phyloP scores from a whole-genome alignment of 352 stramenopile species.

The Plasmopara muralis region DNA sequence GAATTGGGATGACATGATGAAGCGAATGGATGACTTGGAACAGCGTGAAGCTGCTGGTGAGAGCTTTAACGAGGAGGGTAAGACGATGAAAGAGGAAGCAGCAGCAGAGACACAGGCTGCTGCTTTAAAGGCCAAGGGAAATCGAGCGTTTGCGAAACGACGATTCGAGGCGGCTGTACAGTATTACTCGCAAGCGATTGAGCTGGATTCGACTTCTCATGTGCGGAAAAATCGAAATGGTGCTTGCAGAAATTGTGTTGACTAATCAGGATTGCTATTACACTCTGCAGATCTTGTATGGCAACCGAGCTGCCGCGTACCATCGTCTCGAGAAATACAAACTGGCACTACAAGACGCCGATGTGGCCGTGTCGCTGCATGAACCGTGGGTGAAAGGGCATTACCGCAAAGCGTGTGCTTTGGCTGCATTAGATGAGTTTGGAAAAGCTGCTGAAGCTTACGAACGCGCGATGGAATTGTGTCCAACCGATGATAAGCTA shows the following conservation, averaged over 20 bases:
- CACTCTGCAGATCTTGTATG: conserved; percentile 59
- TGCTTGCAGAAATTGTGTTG: neutral
- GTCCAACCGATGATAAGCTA: conserved; percentile 59
- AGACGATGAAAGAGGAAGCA: conserved; percentile 12
- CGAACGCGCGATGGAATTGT: conserved; percentile 60
- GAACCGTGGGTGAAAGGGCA: conserved; percentile 83
- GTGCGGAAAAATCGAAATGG: conserved; percentile 25
- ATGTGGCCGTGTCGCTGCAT: conserved; percentile 54
- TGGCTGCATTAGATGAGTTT: conserved; percentile 58
- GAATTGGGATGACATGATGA: conserved; percentile 85
- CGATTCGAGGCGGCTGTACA: conserved; percentile 74
- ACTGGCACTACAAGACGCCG: conserved; percentile 55
- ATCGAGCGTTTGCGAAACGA: conserved; percentile 62
- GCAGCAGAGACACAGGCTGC: conserved; percentile 28
- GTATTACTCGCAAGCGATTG: conserved; percentile 88
- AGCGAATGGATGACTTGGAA: conserved; percentile 79
- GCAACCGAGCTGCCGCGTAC: conserved; percentile 72
- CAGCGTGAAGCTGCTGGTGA: conserved; percentile 39
- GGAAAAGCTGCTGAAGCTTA: conserved; percentile 59
- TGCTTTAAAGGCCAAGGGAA: conserved; percentile 66
- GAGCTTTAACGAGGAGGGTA: conserved; percentile 28
- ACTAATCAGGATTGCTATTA: conserved; percentile 5
- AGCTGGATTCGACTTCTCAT: conserved; percentile 57
- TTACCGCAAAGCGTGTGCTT: conserved; percentile 61
- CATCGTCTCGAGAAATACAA: conserved; percentile 67